A percentile compares a stretch with the other conserved stretches of the same genome.
Evolutionary conservation across 1,284 basidiomycete genomes (phyloP).

Genomic region (Porogramme epimiltina): DNA sequence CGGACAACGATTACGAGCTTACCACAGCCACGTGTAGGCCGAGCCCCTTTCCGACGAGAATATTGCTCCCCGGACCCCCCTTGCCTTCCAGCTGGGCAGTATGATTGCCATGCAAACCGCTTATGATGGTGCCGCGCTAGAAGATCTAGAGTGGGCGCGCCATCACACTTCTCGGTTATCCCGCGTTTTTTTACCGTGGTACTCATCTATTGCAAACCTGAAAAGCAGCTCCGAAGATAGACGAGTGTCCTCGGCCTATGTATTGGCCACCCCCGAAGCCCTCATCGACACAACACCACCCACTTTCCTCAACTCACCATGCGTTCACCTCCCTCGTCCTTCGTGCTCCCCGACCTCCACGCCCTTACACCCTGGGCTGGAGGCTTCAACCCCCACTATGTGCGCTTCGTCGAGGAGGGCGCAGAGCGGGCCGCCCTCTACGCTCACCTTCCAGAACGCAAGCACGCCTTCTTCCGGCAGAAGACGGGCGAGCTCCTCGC

Average conservation of each 20-base stretch:
- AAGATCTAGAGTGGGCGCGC: background rate
- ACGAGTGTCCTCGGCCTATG: background rate
- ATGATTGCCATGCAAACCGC: background rate
- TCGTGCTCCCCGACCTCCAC: conserved; percentile 60
- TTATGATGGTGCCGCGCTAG: background rate
- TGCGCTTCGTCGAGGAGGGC: conserved; percentile 54
- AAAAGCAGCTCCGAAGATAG: background rate
- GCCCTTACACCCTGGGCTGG: conserved; percentile 48
- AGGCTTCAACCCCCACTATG: conserved; percentile 55
- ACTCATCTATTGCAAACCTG: background rate
- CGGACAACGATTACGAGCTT: too few relatives aligned
- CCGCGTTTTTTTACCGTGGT: background rate
- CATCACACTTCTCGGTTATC: background rate
- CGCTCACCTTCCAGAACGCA: conserved; percentile 58
- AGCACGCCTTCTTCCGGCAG: conserved; percentile 60
- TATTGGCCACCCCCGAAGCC: background rate
- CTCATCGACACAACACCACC: background rate
- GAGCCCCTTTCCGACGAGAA: too few relatives aligned
- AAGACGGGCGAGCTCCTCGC: conserved; percentile 64
- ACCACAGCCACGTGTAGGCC: too few relatives aligned
- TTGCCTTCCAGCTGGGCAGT: background rate
- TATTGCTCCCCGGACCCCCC: background rate
- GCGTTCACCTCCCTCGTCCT: conserved; percentile 39
- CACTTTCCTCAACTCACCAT: too few relatives aligned
- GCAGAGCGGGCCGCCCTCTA: conserved; percentile 64